A percentile compares a stretch with the other conserved stretches of the same genome.
These are phyloP conservation scores for Neurospora sp. DNA, from an alignment of 495 filamentous ascomycete species.

Conservation along the genomic window DNA sequence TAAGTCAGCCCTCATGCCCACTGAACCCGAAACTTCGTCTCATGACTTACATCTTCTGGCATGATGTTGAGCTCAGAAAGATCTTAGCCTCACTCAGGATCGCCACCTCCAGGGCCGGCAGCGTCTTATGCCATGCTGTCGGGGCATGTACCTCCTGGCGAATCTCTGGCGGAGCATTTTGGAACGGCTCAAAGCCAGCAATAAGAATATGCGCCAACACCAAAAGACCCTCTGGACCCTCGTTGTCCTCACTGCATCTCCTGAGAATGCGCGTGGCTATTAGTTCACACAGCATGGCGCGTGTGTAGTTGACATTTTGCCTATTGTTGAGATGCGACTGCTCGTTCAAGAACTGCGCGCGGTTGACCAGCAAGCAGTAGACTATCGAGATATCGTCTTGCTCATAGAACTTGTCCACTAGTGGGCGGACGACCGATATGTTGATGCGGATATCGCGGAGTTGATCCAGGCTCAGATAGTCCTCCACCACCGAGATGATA, in stretches of 20 bases:
- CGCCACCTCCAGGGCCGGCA: conserved; percentile 60
- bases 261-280: conserved; percentile 56
- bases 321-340: conserved; percentile 55
- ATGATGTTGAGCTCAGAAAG: conserved; percentile 58
- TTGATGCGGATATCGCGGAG: conserved; percentile 60
- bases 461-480: conserved; percentile 52
- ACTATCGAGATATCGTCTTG: conserved; percentile 56
- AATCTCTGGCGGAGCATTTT: conserved; percentile 52
- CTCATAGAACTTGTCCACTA: conserved; percentile 61
- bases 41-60: conserved; percentile 47
- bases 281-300: conserved; percentile 59
- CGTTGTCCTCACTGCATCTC: conserved; percentile 56
- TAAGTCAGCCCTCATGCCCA: background rate
- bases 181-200: conserved; percentile 63
- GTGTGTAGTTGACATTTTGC: conserved; percentile 57
- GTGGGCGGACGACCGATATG: conserved; percentile 53
- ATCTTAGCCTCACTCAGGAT: conserved; percentile 58
- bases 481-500: conserved; percentile 40
- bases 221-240: conserved; percentile 48
- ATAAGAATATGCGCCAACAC: conserved; percentile 60
- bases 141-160: conserved; percentile 36
- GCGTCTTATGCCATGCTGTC: conserved; percentile 44
- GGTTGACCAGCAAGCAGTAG: conserved; percentile 65
- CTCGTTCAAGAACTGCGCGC: conserved; percentile 56
- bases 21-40: background rate